A percentile compares a stretch with the other conserved stretches of the same genome.
Evolutionary conservation across 2,329 filamentous ascomycete genomes (phyloP).

Genomic region (Pseudocercospora cruenta): DNA sequence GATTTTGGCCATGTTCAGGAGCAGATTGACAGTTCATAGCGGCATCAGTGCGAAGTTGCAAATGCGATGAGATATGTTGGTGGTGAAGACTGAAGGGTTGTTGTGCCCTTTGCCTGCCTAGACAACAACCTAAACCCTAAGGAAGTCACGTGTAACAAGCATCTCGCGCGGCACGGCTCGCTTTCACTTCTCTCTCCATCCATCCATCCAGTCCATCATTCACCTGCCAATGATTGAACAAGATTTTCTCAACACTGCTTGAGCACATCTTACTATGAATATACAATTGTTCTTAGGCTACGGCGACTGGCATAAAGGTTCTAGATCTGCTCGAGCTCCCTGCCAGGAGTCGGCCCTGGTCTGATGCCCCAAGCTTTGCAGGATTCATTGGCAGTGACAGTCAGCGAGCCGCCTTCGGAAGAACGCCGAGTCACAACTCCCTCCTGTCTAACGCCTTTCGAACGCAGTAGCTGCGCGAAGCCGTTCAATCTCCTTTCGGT

Average conservation of each 20-base stretch:
- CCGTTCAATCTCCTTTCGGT: background rate
- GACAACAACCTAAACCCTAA: background rate
- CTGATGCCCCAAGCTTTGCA: background rate
- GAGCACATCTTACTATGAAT: no score
- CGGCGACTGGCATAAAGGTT: background rate
- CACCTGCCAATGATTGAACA: no score
- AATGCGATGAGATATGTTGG: background rate
- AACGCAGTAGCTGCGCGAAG: background rate
- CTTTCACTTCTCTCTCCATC: no score
- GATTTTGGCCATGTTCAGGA: conserved; percentile 11
- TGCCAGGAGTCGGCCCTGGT: background rate
- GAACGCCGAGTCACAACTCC: no score
- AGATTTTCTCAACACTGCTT: no score
- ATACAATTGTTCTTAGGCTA: no score
- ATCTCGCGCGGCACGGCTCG: background rate
- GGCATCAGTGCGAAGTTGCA: background rate
- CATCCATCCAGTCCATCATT: no score
- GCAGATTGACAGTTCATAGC: background rate
- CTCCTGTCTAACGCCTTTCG: no score
- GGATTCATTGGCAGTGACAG: background rate
- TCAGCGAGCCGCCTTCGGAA: no score
- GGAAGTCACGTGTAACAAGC: background rate
- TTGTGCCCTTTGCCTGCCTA: background rate
- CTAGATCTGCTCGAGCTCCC: background rate
- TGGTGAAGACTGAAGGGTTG: background rate